Base-by-base conservation (phyloP, 176 grass and related monocot genomes). In the Hordeum marinum region DNA sequence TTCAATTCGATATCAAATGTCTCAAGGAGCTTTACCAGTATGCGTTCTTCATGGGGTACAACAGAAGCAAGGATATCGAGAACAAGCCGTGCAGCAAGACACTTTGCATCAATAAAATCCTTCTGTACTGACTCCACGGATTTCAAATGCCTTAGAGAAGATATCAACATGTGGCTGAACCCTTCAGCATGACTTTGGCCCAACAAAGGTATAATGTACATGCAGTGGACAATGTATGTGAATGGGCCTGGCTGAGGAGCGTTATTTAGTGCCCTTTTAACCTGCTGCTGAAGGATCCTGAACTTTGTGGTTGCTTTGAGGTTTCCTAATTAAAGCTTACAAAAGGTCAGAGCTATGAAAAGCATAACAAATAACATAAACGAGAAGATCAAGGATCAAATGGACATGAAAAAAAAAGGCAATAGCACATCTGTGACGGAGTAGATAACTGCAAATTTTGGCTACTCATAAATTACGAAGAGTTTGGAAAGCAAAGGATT, bases 81-180 rank as follows among this genome's bases (percentile, higher is more conserved):
- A 82, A 93, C 69, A 78, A 95, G 85, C 61, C 17, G 74, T 7
- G 80, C 85, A 7, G 91, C 93, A 83, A 98, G 75, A 36, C 43
- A 61, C 68, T 98, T 98, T 85, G 93, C 89, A n/a, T 95, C 91
- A 63, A 79, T 74, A 72, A 98, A 95, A 90, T 98, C 91, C 17
- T 90, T 84, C 55, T 55, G 72, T 21, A 45, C 36, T 24, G 87
- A 90, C 77, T 93, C 63, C 39, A 90, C 76, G 12, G 66, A 72
- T 80, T 93, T 98, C 23, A 94, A 93, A 68, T 95, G 87, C 74
- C 83, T 84, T 73, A 98, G 78, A 52, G 90, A 93, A 72, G 93
- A 98, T 74, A 85, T 87, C 75, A 98, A 82, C 93, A 95, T 94
- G 73, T 98, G 96, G 73, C 93, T 90, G 81, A 98, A 95, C 27